Evolutionary conservation across 2,329 filamentous ascomycete genomes (phyloP), one percentile per base, ranked within the genome.

Genomic region (Monosporascus sp.): DNA sequence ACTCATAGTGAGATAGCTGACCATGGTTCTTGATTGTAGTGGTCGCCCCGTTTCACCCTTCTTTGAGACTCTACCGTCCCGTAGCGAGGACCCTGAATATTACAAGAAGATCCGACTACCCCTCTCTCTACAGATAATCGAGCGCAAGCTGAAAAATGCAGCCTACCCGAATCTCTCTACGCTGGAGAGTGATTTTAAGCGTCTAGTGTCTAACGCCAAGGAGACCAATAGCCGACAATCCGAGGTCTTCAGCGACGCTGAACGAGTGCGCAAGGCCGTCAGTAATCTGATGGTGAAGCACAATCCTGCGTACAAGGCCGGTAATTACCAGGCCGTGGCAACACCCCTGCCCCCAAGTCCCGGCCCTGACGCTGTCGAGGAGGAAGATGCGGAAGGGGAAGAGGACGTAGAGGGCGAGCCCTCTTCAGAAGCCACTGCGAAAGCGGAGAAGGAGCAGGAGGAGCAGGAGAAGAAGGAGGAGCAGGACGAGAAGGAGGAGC

Each of bases 271-370:
- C 47, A 96, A 96, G 72, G 86, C 90, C 3, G 79, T 93, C 41
- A 92, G 88, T 68, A 93, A 92, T 64, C 90, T 85, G 69, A 96
- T 96, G 90, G 87, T 86, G 52, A 88, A 88, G 68, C 81, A 87
- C 62, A 96, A 96, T 63, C 90, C 91, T 15, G 89, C 89, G 17
- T 96, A 96, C 69, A 82, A 83, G 57, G 76, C 78, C 17, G 77
- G 80, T 24, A 75, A 74, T 47, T 94, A 95, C 65, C 79, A 82
- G 55, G 87, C 88, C 5, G 77, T 87, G 46, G 81, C 90, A 6
- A 90, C 89, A 1, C 88, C 90, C 0, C 76, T 92, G 17, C 87
- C 87, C 1, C 75, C 66, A 15, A 65, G 61, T 7, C 65, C 65
- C 9, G 63, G 61, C 31, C 62, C 77, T n/a, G 77, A 82, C 18